Evolutionary conservation across 345 rosid species (phyloP).

Genomic region (Pugionium cornutum): DNA sequence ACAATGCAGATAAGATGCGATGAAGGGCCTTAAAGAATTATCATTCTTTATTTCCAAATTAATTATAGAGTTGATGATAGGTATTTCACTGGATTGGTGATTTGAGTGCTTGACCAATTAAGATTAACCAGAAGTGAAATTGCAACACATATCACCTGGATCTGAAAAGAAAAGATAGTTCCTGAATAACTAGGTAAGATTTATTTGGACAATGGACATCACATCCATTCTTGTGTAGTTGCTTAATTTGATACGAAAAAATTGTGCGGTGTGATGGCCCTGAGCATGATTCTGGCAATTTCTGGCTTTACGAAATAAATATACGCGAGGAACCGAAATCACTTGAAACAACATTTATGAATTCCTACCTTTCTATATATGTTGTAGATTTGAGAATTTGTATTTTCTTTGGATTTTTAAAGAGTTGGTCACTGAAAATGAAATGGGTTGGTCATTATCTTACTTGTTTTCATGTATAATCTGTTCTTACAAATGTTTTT

Average conservation of each 20-base stretch:
- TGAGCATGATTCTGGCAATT: constrained; percentile 4
- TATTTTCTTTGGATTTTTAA: not conserved
- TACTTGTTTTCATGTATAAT: constrained; percentile 3
- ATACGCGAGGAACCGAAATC: not conserved
- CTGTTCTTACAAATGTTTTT: not conserved
- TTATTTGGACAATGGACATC: not conserved
- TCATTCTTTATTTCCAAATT: constrained; percentile 16
- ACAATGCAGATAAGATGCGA: constrained; percentile 30
- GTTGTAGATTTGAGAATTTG: constrained; percentile 16
- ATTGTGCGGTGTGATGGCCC: constrained; percentile 1
- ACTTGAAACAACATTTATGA: constrained; percentile 1
- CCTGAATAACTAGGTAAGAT: constrained; percentile 5
- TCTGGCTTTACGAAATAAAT: constrained; percentile 1
- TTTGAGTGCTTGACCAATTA: constrained; percentile 14
- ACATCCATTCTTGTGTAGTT: constrained; percentile 18
- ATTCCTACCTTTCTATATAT: constrained; percentile 12
- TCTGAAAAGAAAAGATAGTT: constrained; percentile 21
- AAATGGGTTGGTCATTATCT: constrained; percentile 3
- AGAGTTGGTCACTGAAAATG: constrained; percentile 7
- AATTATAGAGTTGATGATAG: constrained; percentile 5
- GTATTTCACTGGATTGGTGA: constrained; percentile 15
- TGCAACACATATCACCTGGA: constrained; percentile 13
- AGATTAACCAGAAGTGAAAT: constrained; percentile 6
- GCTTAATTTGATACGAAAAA: not conserved
- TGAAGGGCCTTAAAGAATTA: constrained; percentile 1